Conservation (phyloP, 768 basidiomycete genomes). For the Suillus variegatus region DNA sequence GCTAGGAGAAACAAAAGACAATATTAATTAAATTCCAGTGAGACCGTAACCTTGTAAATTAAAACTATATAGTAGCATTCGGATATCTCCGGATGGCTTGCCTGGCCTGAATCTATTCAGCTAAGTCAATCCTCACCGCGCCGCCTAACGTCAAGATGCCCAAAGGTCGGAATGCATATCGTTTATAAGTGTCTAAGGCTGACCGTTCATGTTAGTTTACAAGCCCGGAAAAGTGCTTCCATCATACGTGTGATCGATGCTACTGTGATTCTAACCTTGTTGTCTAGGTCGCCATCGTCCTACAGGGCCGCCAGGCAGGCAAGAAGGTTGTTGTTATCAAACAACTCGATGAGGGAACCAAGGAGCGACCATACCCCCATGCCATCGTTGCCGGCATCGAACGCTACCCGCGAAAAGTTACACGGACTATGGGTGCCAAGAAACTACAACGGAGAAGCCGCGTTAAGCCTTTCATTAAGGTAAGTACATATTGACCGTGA, state of each 20-base stretch:
- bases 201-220: constrained; percentile 60
- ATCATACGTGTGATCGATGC: constrained; percentile 3
- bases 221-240: constrained; percentile 87
- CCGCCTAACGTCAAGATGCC: constrained; percentile 43
- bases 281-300: constrained; percentile 86
- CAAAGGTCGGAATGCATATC: constrained; percentile 33
- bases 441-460: constrained; percentile 89
- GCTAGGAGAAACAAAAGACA: not conserved
- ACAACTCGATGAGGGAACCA: constrained; percentile 95
- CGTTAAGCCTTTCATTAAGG: constrained; percentile 99
- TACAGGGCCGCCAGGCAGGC: constrained; percentile 98
- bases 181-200: constrained; percentile 11
- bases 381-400: constrained; percentile 98
- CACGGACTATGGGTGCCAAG: constrained; percentile 96
- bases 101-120: constrained; percentile 9
- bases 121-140: constrained; percentile 27
- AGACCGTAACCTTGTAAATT: constrained; percentile 14
- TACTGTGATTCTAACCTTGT: not conserved
- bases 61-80: constrained; percentile 28
- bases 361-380: constrained; percentile 95
- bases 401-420: constrained; percentile 97
- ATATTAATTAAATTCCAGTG: not conserved
- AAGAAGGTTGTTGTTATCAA: constrained; percentile 99
- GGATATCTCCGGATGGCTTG: constrained; percentile 40
- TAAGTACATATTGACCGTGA: constrained; percentile 33